phyloP scores from a whole-genome alignment of 768 basidiomycete species.

The Calocybe indica region DNA sequence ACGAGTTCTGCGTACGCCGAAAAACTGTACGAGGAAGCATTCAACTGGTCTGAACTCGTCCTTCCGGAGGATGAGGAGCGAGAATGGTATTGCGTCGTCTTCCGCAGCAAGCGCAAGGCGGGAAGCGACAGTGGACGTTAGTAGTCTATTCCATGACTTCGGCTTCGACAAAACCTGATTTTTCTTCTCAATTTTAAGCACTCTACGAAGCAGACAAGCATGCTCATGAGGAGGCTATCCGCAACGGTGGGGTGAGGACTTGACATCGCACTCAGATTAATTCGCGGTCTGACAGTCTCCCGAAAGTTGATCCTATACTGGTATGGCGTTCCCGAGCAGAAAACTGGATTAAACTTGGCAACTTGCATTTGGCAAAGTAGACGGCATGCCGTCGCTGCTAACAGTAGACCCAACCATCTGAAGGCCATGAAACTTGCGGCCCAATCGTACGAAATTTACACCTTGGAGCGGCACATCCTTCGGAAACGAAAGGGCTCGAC shows the following conservation, averaged over 20 bases:
- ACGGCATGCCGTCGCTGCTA: slow-evolving; percentile 76
- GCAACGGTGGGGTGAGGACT: slow-evolving; percentile 68
- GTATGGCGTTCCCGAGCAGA: slow-evolving; percentile 79
- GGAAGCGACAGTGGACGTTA: slow-evolving; percentile 66
- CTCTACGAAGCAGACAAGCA: slow-evolving; percentile 82
- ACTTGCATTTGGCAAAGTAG: slow-evolving; percentile 96
- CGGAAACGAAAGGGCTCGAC: slow-evolving; percentile 58
- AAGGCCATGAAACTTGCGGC: slow-evolving; percentile 79
- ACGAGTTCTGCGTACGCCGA: slow-evolving; percentile 53
- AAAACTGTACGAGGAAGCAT: slow-evolving; percentile 64
- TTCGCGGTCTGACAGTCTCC: slow-evolving; percentile 7
- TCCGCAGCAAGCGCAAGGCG: slow-evolving; percentile 69
- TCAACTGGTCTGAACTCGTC: slow-evolving; percentile 79
- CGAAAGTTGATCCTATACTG: slow-evolving; percentile 81
- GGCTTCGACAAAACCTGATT: slow-evolving; percentile 1
- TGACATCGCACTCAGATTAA: background rate
- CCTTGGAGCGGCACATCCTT: slow-evolving; percentile 70
- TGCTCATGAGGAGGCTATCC: slow-evolving; percentile 91
- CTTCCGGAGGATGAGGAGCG: slow-evolving; percentile 69
- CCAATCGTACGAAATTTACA: slow-evolving; percentile 71
- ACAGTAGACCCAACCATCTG: slow-evolving; percentile 72
- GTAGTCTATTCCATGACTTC: slow-evolving; percentile 14
- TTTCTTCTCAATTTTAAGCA: slow-evolving; percentile 28
- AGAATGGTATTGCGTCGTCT: slow-evolving; percentile 92
- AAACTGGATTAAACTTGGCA: slow-evolving; percentile 82